phyloP scores from a whole-genome alignment of 2,329 filamentous ascomycete genomes.

The Hypoxylon sp. region DNA sequence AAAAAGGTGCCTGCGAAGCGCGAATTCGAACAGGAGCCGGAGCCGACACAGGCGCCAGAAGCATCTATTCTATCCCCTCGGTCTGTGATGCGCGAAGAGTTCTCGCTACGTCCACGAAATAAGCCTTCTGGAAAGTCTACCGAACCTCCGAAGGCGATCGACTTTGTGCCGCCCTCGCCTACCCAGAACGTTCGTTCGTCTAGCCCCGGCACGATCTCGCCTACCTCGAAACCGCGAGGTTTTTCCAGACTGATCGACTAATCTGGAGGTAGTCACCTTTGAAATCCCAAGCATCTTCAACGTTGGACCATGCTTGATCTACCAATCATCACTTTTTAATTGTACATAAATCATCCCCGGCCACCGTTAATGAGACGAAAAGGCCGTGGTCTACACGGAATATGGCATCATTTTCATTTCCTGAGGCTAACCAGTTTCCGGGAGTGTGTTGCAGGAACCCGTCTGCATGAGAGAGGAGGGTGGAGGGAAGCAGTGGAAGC shows the following conservation, averaged over 20 bases:
- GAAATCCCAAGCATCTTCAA: too few relatives aligned
- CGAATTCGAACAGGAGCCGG: constrained; percentile 32
- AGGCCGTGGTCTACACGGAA: too few relatives aligned
- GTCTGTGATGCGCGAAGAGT: constrained; percentile 40
- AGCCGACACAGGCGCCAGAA: constrained; percentile 26
- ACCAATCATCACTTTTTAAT: too few relatives aligned
- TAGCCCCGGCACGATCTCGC: constrained; percentile 40
- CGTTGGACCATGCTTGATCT: too few relatives aligned
- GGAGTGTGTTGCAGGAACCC: too few relatives aligned
- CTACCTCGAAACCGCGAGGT: constrained; percentile 44
- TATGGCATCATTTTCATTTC: too few relatives aligned
- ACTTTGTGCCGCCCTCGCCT: constrained; percentile 37
- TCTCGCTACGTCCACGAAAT: constrained; percentile 42
- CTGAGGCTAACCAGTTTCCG: too few relatives aligned
- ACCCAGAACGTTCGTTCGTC: constrained; percentile 27
- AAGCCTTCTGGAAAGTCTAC: constrained; percentile 25
- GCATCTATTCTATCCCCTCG: constrained; percentile 21
- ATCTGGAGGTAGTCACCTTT: too few relatives aligned
- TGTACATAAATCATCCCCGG: too few relatives aligned
- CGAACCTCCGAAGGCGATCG: constrained; percentile 22
- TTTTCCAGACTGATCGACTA: constrained; percentile 43
- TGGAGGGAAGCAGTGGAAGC: too few relatives aligned
- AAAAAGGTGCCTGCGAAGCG: constrained; percentile 44
- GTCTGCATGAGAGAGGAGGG: too few relatives aligned
- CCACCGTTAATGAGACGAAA: too few relatives aligned